Base-by-base conservation (phyloP, 768 basidiomycete genomes). In the Rhodosporidiobolus odoratus region DNA sequence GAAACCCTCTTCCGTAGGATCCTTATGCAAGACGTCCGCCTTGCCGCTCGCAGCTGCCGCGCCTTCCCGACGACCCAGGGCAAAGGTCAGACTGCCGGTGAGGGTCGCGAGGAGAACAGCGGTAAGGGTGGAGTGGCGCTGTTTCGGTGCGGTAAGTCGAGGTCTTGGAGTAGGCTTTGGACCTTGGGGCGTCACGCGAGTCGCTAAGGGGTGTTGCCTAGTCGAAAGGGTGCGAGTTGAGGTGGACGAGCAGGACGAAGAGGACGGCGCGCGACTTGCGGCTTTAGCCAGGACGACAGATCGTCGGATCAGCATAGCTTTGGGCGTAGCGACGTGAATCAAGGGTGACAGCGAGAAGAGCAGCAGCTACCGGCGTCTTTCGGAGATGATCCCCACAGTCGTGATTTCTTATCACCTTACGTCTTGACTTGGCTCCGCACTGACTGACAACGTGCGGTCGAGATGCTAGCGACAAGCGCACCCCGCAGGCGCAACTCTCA, bases 1-100 rank as follows among this genome's bases (percentile, higher is more conserved):
- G 54, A 77, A 76, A 21, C 68, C 73, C 21, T 63, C 65, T 27
- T 40, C 48, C 12, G 74, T 74, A 9, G 74, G 75, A 27, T 67
- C 62, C 35, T 13, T 17, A 57, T 66, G 62, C n/a, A 1, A n/a
- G 43, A 17, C 27, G 16, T 57, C 43, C 19, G 45, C 21, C 45
- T 52, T 35, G 47, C 34, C 35, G 19, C 3, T 15, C 13, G 32
- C 60, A 34, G 37, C 52, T 7, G 47, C 43, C 23, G 4, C 13
- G 12, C 38, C 60, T 5, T 59, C 66, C 19, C 17, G 16, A 4
- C 62, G 47, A 15, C 73, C 73, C 23, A 71, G 34, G 1, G 50
- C 56, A 27, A 68, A 74, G 10, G 73, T 74, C 5, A 50, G 21
- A 3, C 58, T 32, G n/a, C 73, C 73, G 27, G 63, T 66, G 4